Evolutionary conservation across 2,329 filamentous ascomycete genomes (phyloP), one percentile per base, ranked within the genome.

Genomic region (Penicillium janthinellum): DNA sequence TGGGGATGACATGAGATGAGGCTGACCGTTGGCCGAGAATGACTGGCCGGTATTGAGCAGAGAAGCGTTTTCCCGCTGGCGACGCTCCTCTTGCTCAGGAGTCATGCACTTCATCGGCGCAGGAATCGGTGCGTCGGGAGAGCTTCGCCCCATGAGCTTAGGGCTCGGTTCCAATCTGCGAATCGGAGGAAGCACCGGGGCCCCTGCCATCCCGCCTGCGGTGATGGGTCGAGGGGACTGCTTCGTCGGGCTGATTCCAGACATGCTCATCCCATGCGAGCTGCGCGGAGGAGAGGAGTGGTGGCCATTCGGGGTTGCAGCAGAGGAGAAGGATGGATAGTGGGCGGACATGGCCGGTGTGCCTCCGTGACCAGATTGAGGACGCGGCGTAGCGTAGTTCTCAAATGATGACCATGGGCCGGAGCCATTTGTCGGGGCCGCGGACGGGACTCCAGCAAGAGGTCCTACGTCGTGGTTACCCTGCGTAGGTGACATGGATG

Each of bases 401-500:
- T 72, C 69, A 51, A 68, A 74, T 41, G 77, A 74, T 14, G 74
- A 73, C 62, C 69, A 71, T 10, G 74, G 67, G 7, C 65, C 56
- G 4, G 70, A 57, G 14, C 67, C 71, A 51, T 76, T 73, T n/a
- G 69, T 63, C 8, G 69, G 58, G 14, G 59, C 64, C 25, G 69
- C 63, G 15, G 71, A 67, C n/a, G 76, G 77, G 44, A 81, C 76
- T 8, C 79, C 78, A 20, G 77, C 78, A 47, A 81, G 70, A 53
- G 76, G 77, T 4, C 78, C 78, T 48, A 81, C 70, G 67, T 84
- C 75, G 72, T 79, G 70, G 70, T 84, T 74, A 57, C 82, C 74
- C 73, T 83, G 69, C 57, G 82, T 79, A 22, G 80, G 79, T 20
- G 80, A 81, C 74, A 81, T 79, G 1, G 78, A 77, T 1, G 79